Evolutionary conservation across 345 rosid genomes (phyloP).

Genomic region (Lepidium africanum): DNA sequence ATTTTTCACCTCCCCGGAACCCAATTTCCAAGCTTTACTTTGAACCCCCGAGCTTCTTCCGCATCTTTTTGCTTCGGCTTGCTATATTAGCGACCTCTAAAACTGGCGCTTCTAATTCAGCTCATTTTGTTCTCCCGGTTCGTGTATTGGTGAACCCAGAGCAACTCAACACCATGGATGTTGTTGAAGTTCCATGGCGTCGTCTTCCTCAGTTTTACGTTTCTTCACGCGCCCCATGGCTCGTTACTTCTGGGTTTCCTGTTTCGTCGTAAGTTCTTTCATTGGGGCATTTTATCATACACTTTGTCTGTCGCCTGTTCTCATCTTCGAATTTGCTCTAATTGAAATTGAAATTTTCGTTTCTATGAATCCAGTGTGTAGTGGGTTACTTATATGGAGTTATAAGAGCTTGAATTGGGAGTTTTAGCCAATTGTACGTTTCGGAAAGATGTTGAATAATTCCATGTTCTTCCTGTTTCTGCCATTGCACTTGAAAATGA

Average conservation of each 20-base stretch:
- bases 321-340: neutral
- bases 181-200: constrained; percentile 36
- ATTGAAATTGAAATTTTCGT: neutral
- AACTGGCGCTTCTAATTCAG: neutral
- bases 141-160: constrained; percentile 20
- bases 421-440: neutral
- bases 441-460: neutral
- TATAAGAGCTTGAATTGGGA: neutral
- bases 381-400: neutral
- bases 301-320: constrained; percentile 3
- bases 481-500: neutral
- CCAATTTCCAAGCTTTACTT: constrained; percentile 14
- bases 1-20: neutral
- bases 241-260: constrained; percentile 29
- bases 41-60: neutral
- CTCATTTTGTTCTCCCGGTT: neutral
- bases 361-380: neutral
- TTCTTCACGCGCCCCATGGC: constrained; percentile 36
- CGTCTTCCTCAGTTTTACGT: constrained; percentile 30
- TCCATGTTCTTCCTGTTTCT: neutral
- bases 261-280: constrained; percentile 45
- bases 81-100: neutral
- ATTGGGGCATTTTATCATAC: constrained; percentile 20
- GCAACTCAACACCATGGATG: constrained; percentile 38
- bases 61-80: neutral